These are phyloP conservation scores for Geotrichum australiense DNA, from an alignment of 1,139 yeast species.

Conservation along the genomic window DNA sequence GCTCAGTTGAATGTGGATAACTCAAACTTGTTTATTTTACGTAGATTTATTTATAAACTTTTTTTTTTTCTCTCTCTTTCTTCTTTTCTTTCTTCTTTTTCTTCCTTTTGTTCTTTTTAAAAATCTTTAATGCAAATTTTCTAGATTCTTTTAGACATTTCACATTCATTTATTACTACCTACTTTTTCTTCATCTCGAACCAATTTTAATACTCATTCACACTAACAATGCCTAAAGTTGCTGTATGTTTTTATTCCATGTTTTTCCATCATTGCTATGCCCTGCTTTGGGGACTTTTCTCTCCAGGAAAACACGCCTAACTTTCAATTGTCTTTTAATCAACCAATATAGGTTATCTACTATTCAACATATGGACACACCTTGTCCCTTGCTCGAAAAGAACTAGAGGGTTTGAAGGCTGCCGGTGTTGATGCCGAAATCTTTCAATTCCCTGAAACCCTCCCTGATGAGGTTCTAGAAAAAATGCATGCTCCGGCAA, in stretches of 20 bases:
- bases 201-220: too few relatives aligned
- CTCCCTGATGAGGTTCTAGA: conserved; percentile 55
- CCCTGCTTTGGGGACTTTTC: background rate
- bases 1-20: too few relatives aligned
- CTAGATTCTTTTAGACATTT: background rate
- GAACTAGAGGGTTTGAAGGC: conserved; percentile 64
- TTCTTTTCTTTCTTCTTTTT: background rate
- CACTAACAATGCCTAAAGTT: conserved; percentile 21
- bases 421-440: conserved; percentile 64
- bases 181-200: too few relatives aligned
- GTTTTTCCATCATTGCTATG: background rate
- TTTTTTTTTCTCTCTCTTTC: conserved; percentile 2
- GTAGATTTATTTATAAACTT: too few relatives aligned
- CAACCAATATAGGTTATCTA: conserved; percentile 67
- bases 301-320: background rate
- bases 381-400: conserved; percentile 59
- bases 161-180: background rate
- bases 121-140: background rate
- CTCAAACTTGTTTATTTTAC: too few relatives aligned
- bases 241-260: conserved; percentile 22
- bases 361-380: conserved; percentile 79
- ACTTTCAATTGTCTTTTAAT: conserved; percentile 41
- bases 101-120: background rate
- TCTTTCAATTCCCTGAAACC: conserved; percentile 74
- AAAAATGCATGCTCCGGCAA: conserved; percentile 59